Percentiles rank a stretch among this genome's conserved stretches.
These are phyloP conservation scores for Mrakia hoshinonis DNA, from an alignment of 768 basidiomycete genomes.

Conservation along the genomic window DNA sequence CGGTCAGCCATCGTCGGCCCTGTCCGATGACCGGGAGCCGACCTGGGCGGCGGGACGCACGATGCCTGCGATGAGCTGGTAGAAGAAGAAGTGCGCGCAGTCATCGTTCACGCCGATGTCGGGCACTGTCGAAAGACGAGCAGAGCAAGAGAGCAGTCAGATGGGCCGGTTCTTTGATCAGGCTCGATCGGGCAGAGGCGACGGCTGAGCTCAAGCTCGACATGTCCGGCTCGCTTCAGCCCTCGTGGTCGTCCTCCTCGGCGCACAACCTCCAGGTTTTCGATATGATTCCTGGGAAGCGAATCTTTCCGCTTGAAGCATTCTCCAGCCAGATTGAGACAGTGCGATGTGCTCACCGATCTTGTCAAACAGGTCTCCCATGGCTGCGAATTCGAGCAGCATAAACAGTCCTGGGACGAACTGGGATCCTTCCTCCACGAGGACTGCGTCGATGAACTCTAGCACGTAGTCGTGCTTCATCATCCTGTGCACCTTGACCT, in stretches of 20 bases:
- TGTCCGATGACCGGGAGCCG: not conserved
- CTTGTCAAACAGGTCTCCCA: constrained; percentile 96
- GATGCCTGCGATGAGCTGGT: constrained; percentile 73
- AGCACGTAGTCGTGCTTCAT: constrained; percentile 73
- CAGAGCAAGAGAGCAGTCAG: not conserved
- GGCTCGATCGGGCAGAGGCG: not conserved
- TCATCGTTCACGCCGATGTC: constrained; percentile 80
- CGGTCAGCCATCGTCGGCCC: not conserved
- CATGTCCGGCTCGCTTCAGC: not conserved
- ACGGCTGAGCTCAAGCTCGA: not conserved
- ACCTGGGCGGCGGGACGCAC: constrained; percentile 44
- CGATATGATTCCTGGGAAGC: no score
- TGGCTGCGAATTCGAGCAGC: constrained; percentile 80
- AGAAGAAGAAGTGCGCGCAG: constrained; percentile 81
- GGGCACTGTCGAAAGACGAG: constrained; percentile 66
- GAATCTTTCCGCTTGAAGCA: no score
- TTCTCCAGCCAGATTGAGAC: constrained; percentile 1
- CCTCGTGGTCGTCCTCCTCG: not conserved
- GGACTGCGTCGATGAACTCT: constrained; percentile 67
- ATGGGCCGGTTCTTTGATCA: not conserved
- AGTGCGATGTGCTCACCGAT: constrained; percentile 57
- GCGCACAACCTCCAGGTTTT: not conserved
- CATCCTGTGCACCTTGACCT: constrained; percentile 77
- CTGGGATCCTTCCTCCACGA: constrained; percentile 53
- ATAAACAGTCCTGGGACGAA: constrained; percentile 83